Base-by-base conservation (phyloP, 345 rosid genomes). In the Aurinia saxatilis region DNA sequence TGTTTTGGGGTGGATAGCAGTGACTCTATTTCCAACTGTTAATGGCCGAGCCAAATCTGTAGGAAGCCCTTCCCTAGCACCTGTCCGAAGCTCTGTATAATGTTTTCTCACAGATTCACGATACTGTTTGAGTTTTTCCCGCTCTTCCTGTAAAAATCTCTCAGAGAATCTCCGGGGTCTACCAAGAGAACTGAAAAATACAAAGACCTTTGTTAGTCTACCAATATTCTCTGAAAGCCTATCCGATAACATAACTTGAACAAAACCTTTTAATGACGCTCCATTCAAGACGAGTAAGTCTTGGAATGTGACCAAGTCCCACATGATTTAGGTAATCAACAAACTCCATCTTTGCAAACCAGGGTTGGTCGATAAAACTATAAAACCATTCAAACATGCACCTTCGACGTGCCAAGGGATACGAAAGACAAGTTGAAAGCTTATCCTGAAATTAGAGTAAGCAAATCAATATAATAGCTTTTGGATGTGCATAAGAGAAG, bases 321-420 rank as follows among this genome's bases (percentile, higher is more conserved):
- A 88, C 97, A 64, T 95, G 99, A 78, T 84, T 78, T 67, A 95
- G 73, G 75, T 95, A 95, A 69, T 88, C 96, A 27, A 82, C 84
- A 75, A 95, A 95, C 82, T 95, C 99, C 81, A 78, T 86, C 70
- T 84, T 95, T 40, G 95, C 92, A 82, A 95, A 95, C 99, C 99
- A 95, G 29, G 93, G 91, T 50, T 84, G 87, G 76, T 95, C 99
- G 38, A 90, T 86, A 31, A 95, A 96, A 78, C 98, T 83, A 60
- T 90, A 86, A 70, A 95, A 95, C 95, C 96, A 95, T 67, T 95
- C 98, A 68, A 80, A 90, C 52, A 74, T 72, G 74, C 96, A 95
- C 93, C 96, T 84, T 74, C 86, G 84, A 73, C 93, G 81, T n/a
- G 84, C 86, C 68, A 78, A 65, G 63, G 74, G 62, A 58, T 80